Evolutionary conservation across 2,329 filamentous ascomycete genomes (phyloP).

Genomic region (Aureobasidium mangrovei): DNA sequence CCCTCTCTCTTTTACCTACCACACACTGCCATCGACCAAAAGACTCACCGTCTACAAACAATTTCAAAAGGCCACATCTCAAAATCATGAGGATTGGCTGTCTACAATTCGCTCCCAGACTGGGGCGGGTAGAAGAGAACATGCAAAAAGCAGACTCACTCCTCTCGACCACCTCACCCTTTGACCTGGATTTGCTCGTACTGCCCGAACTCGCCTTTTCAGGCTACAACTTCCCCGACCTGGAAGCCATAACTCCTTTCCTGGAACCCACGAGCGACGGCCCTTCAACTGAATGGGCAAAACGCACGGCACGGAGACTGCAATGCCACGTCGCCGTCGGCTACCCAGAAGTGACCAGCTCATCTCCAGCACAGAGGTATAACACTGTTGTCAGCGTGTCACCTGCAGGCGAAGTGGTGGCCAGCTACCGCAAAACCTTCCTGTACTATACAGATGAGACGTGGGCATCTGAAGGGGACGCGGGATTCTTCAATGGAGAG

Average conservation of each 20-base stretch:
- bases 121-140: slow-evolving; percentile 64
- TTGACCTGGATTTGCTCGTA: slow-evolving; percentile 58
- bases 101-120: slow-evolving; percentile 62
- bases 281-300: slow-evolving; percentile 63
- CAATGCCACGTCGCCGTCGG: slow-evolving; percentile 61
- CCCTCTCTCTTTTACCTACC: neutral
- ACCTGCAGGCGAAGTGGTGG: slow-evolving; percentile 44
- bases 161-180: slow-evolving; percentile 35
- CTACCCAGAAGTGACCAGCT: slow-evolving; percentile 54
- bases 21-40: too few relatives aligned
- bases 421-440: slow-evolving; percentile 56
- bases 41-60: too few relatives aligned
- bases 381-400: slow-evolving; percentile 52
- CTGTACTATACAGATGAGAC: slow-evolving; percentile 60
- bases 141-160: slow-evolving; percentile 58
- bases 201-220: slow-evolving; percentile 70
- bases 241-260: slow-evolving; percentile 57
- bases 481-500: slow-evolving; percentile 30
- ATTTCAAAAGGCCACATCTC: neutral
- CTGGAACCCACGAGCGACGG: slow-evolving; percentile 60
- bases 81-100: slow-evolving; percentile 55
- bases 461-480: slow-evolving; percentile 48
- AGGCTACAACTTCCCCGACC: slow-evolving; percentile 69
- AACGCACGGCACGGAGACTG: slow-evolving; percentile 55
- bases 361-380: slow-evolving; percentile 33